Evolutionary conservation across 1,284 basidiomycete species (phyloP).

Genomic region (Ganoderma resinaceum): DNA sequence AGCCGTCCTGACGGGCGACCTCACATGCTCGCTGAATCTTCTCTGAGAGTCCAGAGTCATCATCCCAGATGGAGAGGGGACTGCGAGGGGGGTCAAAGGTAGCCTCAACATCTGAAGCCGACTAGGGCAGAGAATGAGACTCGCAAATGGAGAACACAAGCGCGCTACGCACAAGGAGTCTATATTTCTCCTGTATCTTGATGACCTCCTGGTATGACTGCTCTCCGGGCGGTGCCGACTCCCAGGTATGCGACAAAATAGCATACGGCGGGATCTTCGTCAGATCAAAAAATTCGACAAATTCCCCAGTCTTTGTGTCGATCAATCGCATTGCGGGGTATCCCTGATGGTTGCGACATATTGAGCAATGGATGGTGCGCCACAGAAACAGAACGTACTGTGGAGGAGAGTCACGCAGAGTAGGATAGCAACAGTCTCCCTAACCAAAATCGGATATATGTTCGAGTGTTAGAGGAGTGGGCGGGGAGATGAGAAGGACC

Average conservation of each 20-base stretch:
- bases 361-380: neutral
- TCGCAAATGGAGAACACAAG: neutral
- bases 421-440: neutral
- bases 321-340: constrained; percentile 6
- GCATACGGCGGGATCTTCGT: constrained; percentile 6
- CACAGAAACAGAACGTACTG: neutral
- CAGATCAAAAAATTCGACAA: neutral
- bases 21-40: constrained; percentile 4
- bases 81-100: neutral
- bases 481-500: neutral
- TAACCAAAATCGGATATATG: neutral
- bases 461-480: neutral
- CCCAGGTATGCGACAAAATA: constrained; percentile 12
- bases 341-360: neutral
- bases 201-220: constrained; percentile 7
- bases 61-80: neutral
- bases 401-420: neutral
- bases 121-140: neutral
- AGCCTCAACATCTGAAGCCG: neutral
- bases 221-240: neutral
- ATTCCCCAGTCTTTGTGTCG: neutral
- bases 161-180: neutral
- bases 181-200: neutral
- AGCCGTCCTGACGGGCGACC: constrained; percentile 3
- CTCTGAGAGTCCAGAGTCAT: neutral